phyloP scores from a whole-genome alignment of 495 filamentous ascomycete species.

The Tuber borchii region DNA sequence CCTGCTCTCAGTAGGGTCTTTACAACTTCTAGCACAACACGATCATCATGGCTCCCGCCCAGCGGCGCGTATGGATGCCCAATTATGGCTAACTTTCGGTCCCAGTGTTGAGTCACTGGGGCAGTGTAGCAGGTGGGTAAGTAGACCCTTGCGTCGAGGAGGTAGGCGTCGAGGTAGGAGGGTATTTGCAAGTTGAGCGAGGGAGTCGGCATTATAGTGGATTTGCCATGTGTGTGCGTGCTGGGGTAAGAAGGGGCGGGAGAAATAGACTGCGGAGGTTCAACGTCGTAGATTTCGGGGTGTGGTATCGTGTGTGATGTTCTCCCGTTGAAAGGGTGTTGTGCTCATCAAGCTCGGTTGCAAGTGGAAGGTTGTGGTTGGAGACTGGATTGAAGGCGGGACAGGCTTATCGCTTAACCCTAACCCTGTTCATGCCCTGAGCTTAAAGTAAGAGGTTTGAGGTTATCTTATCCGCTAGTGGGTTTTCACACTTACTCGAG shows the following conservation, averaged over 20 bases:
- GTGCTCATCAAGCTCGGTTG: neutral
- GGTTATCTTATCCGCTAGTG: too few relatives aligned
- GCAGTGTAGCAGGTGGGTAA: conserved; percentile 50
- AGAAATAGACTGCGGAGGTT: neutral
- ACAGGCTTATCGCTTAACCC: neutral
- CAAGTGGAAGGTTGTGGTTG: neutral
- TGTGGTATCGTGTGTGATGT: neutral
- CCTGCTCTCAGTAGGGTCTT: conserved; percentile 59
- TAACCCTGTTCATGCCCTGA: neutral
- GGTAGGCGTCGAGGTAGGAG: conserved; percentile 68
- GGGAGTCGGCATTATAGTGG: conserved; percentile 46
- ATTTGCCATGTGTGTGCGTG: conserved; percentile 11
- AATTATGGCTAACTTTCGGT: conserved; percentile 60
- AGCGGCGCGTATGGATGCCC: conserved; percentile 88
- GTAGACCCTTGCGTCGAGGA: conserved; percentile 75
- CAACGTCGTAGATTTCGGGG: neutral
- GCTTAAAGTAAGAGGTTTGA: neutral
- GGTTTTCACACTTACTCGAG: too few relatives aligned
- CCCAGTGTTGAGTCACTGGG: conserved; percentile 39
- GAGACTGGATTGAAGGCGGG: neutral
- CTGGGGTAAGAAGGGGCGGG: neutral
- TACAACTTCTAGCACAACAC: conserved; percentile 59
- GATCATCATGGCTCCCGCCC: conserved; percentile 80
- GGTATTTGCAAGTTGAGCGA: conserved; percentile 70
- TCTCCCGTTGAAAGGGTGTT: neutral